Evolutionary conservation across 1,284 basidiomycete genomes (phyloP).

Genomic region (Leccinum griseonigrum): DNA sequence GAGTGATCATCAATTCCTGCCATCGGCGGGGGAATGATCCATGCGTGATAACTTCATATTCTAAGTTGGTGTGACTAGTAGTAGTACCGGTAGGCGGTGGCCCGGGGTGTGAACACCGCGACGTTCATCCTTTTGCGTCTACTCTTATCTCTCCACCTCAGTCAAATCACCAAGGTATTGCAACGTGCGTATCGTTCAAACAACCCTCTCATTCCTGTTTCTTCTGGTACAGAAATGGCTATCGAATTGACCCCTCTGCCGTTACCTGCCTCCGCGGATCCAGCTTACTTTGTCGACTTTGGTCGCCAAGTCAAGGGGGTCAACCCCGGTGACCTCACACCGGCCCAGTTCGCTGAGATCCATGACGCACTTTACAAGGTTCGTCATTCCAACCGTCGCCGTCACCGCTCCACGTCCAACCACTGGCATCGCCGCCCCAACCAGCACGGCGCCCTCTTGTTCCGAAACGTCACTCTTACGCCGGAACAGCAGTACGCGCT

Average conservation of each 20-base stretch:
- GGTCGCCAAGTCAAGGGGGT: slow-evolving; percentile 65
- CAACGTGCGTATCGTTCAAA: neutral
- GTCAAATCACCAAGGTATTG: neutral
- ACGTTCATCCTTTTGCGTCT: neutral
- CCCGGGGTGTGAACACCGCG: neutral
- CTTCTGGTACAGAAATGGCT: slow-evolving; percentile 39
- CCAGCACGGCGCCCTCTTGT: slow-evolving; percentile 74
- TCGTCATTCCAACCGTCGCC: slow-evolving; percentile 16
- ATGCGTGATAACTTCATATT: too few relatives aligned
- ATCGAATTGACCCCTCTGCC: slow-evolving; percentile 57
- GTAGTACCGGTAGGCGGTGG: neutral
- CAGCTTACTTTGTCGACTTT: slow-evolving; percentile 57
- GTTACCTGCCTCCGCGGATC: slow-evolving; percentile 57
- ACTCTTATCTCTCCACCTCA: neutral
- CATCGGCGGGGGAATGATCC: neutral
- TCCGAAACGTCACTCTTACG: slow-evolving; percentile 64
- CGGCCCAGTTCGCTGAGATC: slow-evolving; percentile 58
- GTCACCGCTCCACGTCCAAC: slow-evolving; percentile 17
- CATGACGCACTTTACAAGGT: slow-evolving; percentile 69
- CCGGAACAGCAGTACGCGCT: slow-evolving; percentile 83
- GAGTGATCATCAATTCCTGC: too few relatives aligned
- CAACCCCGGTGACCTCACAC: slow-evolving; percentile 52
- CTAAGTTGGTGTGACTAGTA: neutral
- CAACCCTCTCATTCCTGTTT: neutral
- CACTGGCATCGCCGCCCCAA: neutral